Evolutionary conservation across 2,329 filamentous ascomycete species (phyloP).

Genomic region (Bertia moriformis): DNA sequence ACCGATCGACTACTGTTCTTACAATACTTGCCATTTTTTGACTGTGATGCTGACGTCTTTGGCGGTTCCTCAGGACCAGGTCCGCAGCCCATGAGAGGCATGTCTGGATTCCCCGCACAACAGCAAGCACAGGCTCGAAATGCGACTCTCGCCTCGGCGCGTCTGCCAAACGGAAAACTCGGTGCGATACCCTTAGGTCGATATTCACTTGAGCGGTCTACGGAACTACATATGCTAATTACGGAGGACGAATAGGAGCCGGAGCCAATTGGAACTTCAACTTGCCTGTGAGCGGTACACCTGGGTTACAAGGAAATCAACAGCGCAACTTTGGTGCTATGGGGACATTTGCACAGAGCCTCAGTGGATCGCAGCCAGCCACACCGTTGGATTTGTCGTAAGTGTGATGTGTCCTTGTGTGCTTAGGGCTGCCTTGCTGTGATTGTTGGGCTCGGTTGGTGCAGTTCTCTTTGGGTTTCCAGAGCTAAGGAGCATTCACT

Average conservation of each 20-base stretch:
- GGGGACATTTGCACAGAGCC: slow-evolving; percentile 39
- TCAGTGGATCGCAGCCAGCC: slow-evolving; percentile 33
- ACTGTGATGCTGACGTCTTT: too few relatives aligned
- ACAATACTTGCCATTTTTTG: too few relatives aligned
- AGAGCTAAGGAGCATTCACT: slow-evolving; percentile 5
- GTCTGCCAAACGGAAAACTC: slow-evolving; percentile 37
- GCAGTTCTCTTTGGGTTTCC: background rate
- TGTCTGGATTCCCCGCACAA: slow-evolving; percentile 35
- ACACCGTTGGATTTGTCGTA: slow-evolving; percentile 40
- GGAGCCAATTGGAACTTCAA: slow-evolving; percentile 43
- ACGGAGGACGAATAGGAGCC: slow-evolving; percentile 19
- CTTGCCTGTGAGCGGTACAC: slow-evolving; percentile 33
- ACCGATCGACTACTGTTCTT: too few relatives aligned
- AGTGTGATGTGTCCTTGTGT: slow-evolving; percentile 15
- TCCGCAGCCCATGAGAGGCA: slow-evolving; percentile 32
- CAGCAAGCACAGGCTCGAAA: slow-evolving; percentile 26
- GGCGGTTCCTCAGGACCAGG: slow-evolving; percentile 21
- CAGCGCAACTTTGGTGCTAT: slow-evolving; percentile 31
- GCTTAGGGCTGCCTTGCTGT: background rate
- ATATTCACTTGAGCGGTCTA: too few relatives aligned
- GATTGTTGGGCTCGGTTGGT: background rate
- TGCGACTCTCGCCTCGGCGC: slow-evolving; percentile 26
- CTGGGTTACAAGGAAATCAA: slow-evolving; percentile 31
- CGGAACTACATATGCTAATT: slow-evolving; percentile 1
- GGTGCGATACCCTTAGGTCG: too few relatives aligned